Percentiles rank a stretch among this genome's conserved stretches.
These are phyloP conservation scores for Fragaria iinumae DNA, from an alignment of 306 rosid species.

Conservation along the genomic window DNA sequence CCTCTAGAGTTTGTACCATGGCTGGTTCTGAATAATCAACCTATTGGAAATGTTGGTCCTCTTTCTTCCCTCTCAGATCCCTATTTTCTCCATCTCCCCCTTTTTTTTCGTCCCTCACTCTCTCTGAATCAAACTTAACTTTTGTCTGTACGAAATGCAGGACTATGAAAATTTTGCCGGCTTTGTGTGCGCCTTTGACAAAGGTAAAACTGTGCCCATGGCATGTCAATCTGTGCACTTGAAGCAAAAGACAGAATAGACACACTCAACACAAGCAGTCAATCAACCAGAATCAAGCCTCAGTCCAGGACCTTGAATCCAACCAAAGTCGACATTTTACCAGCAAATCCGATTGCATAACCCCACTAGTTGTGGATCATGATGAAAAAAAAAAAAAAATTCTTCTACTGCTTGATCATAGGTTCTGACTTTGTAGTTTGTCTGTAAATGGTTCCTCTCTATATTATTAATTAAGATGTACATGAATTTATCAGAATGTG, in stretches of 20 bases:
- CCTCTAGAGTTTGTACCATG: constrained; percentile 77
- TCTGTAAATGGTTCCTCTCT: background rate
- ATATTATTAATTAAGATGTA: background rate
- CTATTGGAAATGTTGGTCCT: constrained; percentile 62
- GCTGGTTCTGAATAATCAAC: constrained; percentile 70
- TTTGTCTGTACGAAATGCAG: constrained; percentile 27
- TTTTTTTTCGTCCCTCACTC: background rate
- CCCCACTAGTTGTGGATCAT: background rate
- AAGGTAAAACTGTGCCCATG: constrained; percentile 39
- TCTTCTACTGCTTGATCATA: background rate
- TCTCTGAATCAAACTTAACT: background rate
- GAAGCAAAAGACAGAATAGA: constrained; percentile 3
- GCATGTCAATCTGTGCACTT: constrained; percentile 50
- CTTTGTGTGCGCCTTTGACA: constrained; percentile 62
- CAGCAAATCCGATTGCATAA: background rate
- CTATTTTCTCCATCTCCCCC: background rate
- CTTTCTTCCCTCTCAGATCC: background rate
- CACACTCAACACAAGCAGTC: background rate
- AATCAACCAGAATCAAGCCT: background rate
- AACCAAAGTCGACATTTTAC: background rate
- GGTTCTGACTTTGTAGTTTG: background rate
- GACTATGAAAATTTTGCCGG: constrained; percentile 50
- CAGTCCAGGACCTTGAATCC: background rate
- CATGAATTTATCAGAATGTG: background rate
- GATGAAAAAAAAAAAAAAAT: background rate